Evolutionary conservation across 805 yeast species (phyloP).

Genomic region (Torulaspora maleeae): DNA sequence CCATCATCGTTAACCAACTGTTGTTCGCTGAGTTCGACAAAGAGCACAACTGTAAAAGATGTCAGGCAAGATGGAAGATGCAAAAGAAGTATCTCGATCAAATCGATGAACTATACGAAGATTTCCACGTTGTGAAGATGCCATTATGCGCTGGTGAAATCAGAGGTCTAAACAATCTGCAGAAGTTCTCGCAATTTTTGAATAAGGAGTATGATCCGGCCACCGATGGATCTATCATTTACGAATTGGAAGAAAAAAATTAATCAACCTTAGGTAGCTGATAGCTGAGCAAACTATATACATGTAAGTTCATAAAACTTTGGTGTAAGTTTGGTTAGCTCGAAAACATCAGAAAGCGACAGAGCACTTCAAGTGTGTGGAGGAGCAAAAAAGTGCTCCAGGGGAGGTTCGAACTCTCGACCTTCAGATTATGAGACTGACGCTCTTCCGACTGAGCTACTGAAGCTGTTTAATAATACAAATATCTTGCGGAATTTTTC

Average conservation of each 20-base stretch:
- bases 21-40: constrained; percentile 72
- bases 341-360: neutral
- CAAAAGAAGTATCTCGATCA: constrained; percentile 92
- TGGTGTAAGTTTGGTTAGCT: neutral
- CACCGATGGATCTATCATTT: constrained; percentile 41
- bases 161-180: constrained; percentile 83
- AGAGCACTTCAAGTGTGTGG: too few relatives aligned
- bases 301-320: neutral
- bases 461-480: constrained; percentile 30
- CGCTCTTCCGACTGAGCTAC: constrained; percentile 46
- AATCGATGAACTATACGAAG: constrained; percentile 94
- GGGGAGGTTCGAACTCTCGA: constrained; percentile 44
- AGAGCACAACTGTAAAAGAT: constrained; percentile 76
- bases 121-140: constrained; percentile 92
- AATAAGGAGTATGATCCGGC: constrained; percentile 71
- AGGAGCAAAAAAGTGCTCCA: constrained; percentile 34
- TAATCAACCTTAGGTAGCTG: constrained; percentile 2
- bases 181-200: constrained; percentile 76
- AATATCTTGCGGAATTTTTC: too few relatives aligned
- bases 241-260: constrained; percentile 35
- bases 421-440: constrained; percentile 45
- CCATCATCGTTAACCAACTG: constrained; percentile 92
- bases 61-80: constrained; percentile 91
- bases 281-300: neutral
- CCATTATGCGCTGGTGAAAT: constrained; percentile 94